A percentile compares a stretch with the other conserved stretches of the same genome.
Evolutionary conservation across 164 flowering plant species (phyloP).

Genomic region (Vitis riparia): DNA sequence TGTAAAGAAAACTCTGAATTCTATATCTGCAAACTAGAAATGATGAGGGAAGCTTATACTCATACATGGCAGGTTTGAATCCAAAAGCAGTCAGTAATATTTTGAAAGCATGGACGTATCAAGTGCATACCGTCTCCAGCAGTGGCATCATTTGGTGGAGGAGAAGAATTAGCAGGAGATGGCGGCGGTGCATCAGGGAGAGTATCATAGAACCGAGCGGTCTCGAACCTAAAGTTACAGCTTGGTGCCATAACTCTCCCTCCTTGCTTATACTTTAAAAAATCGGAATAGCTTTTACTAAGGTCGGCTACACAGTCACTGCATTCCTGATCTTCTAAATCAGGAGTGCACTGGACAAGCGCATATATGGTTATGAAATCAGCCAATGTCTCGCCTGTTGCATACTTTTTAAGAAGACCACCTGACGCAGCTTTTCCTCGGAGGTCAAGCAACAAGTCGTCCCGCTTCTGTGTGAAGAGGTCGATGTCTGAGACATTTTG

Average conservation of each 20-base stretch:
- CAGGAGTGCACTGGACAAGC: conserved; percentile 19
- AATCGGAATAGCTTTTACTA: too few relatives aligned
- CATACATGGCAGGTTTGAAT: too few relatives aligned
- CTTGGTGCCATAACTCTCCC: conserved; percentile 1
- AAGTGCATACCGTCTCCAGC: neutral
- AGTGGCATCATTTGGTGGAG: neutral
- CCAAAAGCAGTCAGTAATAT: too few relatives aligned
- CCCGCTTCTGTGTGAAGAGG: neutral
- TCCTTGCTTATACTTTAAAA: neutral
- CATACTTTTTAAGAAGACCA: conserved; percentile 5
- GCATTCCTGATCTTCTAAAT: conserved; percentile 9
- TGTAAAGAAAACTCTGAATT: too few relatives aligned
- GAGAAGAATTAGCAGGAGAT: neutral
- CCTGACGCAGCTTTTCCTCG: neutral
- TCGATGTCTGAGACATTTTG: neutral
- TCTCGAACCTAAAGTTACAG: conserved; percentile 4
- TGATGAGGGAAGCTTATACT: too few relatives aligned
- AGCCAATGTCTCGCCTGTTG: neutral
- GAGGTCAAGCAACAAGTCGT: neutral
- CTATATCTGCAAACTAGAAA: too few relatives aligned
- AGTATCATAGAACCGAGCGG: conserved; percentile 1
- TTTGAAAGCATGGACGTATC: too few relatives aligned
- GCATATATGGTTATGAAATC: conserved; percentile 1
- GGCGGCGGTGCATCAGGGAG: neutral
- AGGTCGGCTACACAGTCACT: neutral